Percentiles rank a stretch among this genome's conserved stretches.
Evolutionary conservation across 495 filamentous ascomycete species (phyloP).

Genomic region (Halenospora varia): DNA sequence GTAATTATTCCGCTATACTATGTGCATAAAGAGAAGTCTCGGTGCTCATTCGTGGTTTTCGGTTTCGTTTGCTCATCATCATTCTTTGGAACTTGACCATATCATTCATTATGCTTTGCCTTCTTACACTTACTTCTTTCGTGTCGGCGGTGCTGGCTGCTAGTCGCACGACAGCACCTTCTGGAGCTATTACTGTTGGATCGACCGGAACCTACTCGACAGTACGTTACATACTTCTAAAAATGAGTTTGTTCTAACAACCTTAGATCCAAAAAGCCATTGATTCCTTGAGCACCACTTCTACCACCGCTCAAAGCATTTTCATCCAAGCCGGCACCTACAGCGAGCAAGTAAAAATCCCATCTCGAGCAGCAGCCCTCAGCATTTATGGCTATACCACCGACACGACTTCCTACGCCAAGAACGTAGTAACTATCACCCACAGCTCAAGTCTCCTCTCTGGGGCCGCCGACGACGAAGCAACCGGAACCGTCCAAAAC

Average conservation of each 20-base stretch:
- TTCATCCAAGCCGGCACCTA: slow-evolving; percentile 34
- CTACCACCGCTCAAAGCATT: slow-evolving; percentile 29
- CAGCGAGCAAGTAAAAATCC: slow-evolving; percentile 38
- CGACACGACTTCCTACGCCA: slow-evolving; percentile 29
- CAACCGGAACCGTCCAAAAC: slow-evolving; percentile 42
- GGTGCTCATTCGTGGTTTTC: background rate
- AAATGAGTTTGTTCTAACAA: slow-evolving; percentile 36
- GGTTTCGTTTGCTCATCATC: background rate
- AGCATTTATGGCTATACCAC: slow-evolving; percentile 51
- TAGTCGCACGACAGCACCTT: slow-evolving; percentile 18
- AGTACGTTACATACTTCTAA: slow-evolving; percentile 2
- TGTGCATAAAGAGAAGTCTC: background rate
- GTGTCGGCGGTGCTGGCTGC: slow-evolving; percentile 13
- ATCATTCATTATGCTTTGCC: slow-evolving; percentile 13
- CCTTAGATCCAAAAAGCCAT: slow-evolving; percentile 54
- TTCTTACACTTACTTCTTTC: slow-evolving; percentile 13
- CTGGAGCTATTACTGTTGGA: slow-evolving; percentile 20
- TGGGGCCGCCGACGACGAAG: slow-evolving; percentile 34
- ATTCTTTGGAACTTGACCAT: background rate
- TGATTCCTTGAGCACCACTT: slow-evolving; percentile 43
- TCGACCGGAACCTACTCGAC: slow-evolving; percentile 18
- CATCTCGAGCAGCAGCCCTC: slow-evolving; percentile 21
- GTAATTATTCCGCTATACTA: background rate
- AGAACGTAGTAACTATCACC: slow-evolving; percentile 22
- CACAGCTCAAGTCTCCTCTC: slow-evolving; percentile 17